Base-by-base conservation (phyloP, 768 basidiomycete species). In the Krasilnikovozyma curviuscula region DNA sequence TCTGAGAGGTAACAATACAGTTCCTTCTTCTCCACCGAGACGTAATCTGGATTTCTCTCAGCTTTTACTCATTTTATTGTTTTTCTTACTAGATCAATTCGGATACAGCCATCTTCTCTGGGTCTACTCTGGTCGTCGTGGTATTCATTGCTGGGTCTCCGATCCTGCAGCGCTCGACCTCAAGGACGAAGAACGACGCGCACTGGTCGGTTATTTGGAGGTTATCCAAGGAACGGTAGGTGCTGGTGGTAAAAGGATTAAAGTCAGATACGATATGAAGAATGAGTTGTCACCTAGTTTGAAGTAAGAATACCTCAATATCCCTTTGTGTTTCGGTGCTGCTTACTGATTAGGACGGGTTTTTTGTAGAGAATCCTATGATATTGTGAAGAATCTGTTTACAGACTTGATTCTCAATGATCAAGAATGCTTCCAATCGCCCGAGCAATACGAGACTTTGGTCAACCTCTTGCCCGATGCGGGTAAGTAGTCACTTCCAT, bases 51-150 rank as follows among this genome's bases (percentile, higher is more conserved):
- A 14, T 5, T 7, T 30, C 21, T 19, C 33, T 16, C 25, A 21
- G 14, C 25, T 27, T 25, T 30, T 3, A 24, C 14, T 48, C 32
- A 2, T 5, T 25, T 28, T 33, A 7, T 28, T n/a, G 9, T 42
- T 9, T 28, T 12, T 19, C 24, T 7, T 9, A 19, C 1, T 52
- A 70, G 69, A 86, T 16, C 83, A 93, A 55, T 97, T 91, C 62
- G 89, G 88, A 7, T 98, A 81, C 65, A 67, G 73, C 39, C 78
- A 85, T 58, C 73, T 97, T 25, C 70, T 98, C 10, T 98, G 91
- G 91, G 89, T 97, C 27, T 98, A 97, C 65, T 97, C 93, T 7
- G 93, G 93, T 49, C 80, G 93, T 30, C 81, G 93, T 66, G 93
- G 93, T 45, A 98, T 98, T 56, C 93, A 98, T 70, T 71, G 86